A percentile compares a stretch with the other conserved stretches of the same genome.
Conservation (phyloP, 129 eudicot genomes). For the Ambrosia artemisiifolia region DNA sequence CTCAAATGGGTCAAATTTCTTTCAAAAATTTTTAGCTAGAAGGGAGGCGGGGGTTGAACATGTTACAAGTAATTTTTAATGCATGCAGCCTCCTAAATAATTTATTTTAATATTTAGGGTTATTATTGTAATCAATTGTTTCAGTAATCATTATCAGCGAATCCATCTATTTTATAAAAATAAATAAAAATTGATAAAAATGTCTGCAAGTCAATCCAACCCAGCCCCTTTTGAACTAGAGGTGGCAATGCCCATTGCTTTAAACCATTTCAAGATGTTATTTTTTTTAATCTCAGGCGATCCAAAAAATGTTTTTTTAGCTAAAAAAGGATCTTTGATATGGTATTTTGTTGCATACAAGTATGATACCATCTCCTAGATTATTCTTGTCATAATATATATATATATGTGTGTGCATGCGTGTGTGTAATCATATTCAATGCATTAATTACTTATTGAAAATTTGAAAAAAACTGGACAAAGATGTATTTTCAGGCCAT, state of each 20-base stretch:
- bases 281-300: not conserved
- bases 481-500: not conserved
- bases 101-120: not conserved
- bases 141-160: not conserved
- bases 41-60: constrained; percentile 2
- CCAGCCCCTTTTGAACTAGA: not conserved
- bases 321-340: not conserved
- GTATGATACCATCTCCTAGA: not conserved
- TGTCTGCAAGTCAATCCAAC: not conserved
- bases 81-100: not conserved
- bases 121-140: not conserved
- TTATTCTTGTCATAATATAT: not conserved
- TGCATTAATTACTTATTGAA: not conserved
- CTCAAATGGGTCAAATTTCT: not conserved
- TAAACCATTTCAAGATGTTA: not conserved
- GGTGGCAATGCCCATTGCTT: not conserved
- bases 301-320: not conserved
- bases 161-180: not conserved
- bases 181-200: not conserved
- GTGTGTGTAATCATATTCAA: not conserved
- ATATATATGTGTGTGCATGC: no score
- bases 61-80: not conserved
- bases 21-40: not conserved
- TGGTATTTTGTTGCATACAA: not conserved
- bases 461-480: not conserved